phyloP scores from a whole-genome alignment of 495 filamentous ascomycete genomes.

The Aspergillus cavernicola region DNA sequence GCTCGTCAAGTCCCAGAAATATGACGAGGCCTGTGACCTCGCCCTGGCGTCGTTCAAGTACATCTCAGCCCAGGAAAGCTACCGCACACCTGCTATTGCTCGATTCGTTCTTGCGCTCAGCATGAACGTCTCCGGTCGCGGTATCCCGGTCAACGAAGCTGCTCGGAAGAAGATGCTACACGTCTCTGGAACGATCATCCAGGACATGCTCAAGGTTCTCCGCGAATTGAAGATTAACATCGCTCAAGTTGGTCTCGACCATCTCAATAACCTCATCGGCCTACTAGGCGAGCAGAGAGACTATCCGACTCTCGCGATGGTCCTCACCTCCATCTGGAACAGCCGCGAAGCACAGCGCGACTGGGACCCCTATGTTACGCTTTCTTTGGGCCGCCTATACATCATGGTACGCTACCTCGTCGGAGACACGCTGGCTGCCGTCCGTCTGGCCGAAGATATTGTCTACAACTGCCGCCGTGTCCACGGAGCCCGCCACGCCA shows the following conservation, averaged over 20 bases:
- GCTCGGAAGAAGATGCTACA: slow-evolving; percentile 15
- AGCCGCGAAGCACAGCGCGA: slow-evolving; percentile 30
- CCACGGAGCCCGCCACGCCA: slow-evolving; percentile 33
- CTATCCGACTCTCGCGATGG: slow-evolving; percentile 33
- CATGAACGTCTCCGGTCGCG: slow-evolving; percentile 19
- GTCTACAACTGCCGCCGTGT: slow-evolving; percentile 43
- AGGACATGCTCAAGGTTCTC: slow-evolving; percentile 16
- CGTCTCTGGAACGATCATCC: slow-evolving; percentile 17
- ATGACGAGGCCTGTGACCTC: slow-evolving; percentile 29
- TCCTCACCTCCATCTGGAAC: slow-evolving; percentile 34
- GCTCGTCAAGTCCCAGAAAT: slow-evolving; percentile 26
- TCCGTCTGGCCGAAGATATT: slow-evolving; percentile 42
- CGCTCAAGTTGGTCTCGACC: slow-evolving; percentile 26
- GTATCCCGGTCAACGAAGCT: slow-evolving; percentile 5
- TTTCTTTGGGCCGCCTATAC: slow-evolving; percentile 35
- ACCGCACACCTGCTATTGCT: slow-evolving; percentile 15
- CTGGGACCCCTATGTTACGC: slow-evolving; percentile 25
- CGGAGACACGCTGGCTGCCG: slow-evolving; percentile 27
- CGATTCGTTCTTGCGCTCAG: slow-evolving; percentile 22
- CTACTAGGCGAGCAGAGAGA: slow-evolving; percentile 36
- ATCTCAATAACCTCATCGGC: slow-evolving; percentile 35
- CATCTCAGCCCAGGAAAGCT: slow-evolving; percentile 20
- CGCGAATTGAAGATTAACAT: slow-evolving; percentile 22
- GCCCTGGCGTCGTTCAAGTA: slow-evolving; percentile 30
- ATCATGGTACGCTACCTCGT: slow-evolving; percentile 35